Percentiles rank a stretch among this genome's conserved stretches.
Evolutionary conservation across 2,329 filamentous ascomycete species (phyloP).

Genomic region (Leptographium wingfieldii): DNA sequence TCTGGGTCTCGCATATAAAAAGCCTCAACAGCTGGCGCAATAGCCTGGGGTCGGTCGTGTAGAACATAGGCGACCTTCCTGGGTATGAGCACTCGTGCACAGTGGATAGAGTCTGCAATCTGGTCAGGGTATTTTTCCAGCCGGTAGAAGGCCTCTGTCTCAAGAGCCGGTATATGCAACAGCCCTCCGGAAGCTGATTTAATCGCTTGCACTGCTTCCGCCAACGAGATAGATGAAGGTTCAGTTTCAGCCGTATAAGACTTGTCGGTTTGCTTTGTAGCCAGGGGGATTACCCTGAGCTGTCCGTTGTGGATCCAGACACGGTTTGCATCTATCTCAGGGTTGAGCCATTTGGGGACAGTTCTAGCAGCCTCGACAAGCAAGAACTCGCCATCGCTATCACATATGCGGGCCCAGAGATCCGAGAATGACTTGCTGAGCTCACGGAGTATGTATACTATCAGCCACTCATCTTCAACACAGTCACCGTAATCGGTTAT

Average conservation of each 20-base stretch:
- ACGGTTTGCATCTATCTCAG: constrained; percentile 75
- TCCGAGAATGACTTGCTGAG: constrained; percentile 59
- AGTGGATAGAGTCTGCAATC: constrained; percentile 64
- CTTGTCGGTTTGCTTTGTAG: background rate
- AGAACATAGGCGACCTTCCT: constrained; percentile 72
- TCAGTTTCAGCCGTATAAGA: background rate
- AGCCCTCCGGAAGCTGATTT: constrained; percentile 41
- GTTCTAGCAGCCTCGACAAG: constrained; percentile 86
- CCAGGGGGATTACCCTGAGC: constrained; percentile 7
- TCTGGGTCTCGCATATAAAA: constrained; percentile 87
- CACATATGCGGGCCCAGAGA: constrained; percentile 71
- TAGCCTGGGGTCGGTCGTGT: constrained; percentile 58
- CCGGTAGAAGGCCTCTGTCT: constrained; percentile 84
- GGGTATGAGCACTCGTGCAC: constrained; percentile 60
- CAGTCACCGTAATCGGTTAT: constrained; percentile 84
- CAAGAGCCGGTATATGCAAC: constrained; percentile 59
- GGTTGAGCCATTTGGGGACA: constrained; percentile 80
- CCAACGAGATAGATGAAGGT: constrained; percentile 38
- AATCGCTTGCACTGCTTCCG: constrained; percentile 52
- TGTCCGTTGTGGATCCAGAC: constrained; percentile 73
- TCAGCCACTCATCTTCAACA: constrained; percentile 93
- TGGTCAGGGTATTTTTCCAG: constrained; percentile 71
- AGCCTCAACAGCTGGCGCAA: constrained; percentile 74
- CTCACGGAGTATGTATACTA: constrained; percentile 79
- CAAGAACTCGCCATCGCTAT: constrained; percentile 90